Conservation (phyloP, 768 basidiomycete genomes). For the Termitomyces sp. region DNA sequence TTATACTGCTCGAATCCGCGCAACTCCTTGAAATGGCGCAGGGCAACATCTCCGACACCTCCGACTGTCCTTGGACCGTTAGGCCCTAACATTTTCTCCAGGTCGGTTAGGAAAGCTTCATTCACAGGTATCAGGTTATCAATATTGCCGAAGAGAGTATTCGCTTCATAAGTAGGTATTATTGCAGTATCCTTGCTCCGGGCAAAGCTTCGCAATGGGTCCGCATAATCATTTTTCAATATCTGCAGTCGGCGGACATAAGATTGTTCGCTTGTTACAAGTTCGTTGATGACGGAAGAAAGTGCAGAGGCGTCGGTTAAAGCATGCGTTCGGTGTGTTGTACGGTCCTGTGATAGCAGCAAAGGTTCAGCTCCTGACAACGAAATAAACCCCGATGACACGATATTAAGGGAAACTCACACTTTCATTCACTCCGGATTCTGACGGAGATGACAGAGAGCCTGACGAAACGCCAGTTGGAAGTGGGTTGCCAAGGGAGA, state of each 20-base stretch:
- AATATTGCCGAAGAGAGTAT: conserved; percentile 90
- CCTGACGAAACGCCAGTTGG: conserved; percentile 42
- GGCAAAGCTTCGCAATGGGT: conserved; percentile 84
- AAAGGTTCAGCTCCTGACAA: conserved; percentile 5
- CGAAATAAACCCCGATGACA: neutral
- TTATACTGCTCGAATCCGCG: conserved; percentile 88
- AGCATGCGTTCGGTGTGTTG: conserved; percentile 49
- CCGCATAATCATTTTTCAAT: conserved; percentile 85
- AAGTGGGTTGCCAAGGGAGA: conserved; percentile 69
- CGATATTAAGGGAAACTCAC: conserved; percentile 29
- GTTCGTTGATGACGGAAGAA: conserved; percentile 74
- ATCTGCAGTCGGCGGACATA: conserved; percentile 81
- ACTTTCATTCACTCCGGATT: conserved; percentile 28
- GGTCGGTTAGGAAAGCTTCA: conserved; percentile 74
- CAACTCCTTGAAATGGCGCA: conserved; percentile 81
- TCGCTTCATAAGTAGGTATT: conserved; percentile 86
- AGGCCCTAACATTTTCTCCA: conserved; percentile 74
- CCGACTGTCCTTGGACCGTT: conserved; percentile 49
- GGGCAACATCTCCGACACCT: conserved; percentile 78
- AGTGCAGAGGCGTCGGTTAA: conserved; percentile 62
- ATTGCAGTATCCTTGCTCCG: conserved; percentile 81
- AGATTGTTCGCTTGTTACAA: conserved; percentile 83
- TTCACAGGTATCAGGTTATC: conserved; percentile 88
- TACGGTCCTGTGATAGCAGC: conserved; percentile 25
- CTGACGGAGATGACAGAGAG: conserved; percentile 38